Conservation (phyloP, 192 early-diverging fungal genomes). For the Coemansia sp. region DNA sequence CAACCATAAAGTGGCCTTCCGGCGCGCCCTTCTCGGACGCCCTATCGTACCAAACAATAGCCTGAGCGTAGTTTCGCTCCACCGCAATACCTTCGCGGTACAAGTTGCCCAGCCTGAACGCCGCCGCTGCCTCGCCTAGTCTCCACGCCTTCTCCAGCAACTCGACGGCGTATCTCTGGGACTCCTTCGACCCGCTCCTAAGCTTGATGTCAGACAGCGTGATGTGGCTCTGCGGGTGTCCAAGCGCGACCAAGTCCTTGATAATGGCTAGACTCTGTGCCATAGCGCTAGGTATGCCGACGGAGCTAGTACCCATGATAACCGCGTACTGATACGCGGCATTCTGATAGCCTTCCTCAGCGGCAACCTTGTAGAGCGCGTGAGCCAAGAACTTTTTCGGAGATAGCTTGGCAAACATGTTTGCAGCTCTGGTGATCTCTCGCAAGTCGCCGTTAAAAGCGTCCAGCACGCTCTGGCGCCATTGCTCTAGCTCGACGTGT, state of each 20-base stretch:
- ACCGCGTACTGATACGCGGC: slow-evolving; percentile 29
- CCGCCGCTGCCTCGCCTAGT: slow-evolving; percentile 1
- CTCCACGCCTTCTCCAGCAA: slow-evolving; percentile 26
- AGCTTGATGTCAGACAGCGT: slow-evolving; percentile 20
- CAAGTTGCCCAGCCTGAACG: slow-evolving; percentile 24
- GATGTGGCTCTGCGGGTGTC: slow-evolving; percentile 20
- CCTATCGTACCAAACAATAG: slow-evolving; percentile 24
- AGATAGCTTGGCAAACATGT: slow-evolving; percentile 14
- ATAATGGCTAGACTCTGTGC: slow-evolving; percentile 10
- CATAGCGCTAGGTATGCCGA: not conserved
- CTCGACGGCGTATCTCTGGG: slow-evolving; percentile 3
- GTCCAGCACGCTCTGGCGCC: slow-evolving; percentile 24
- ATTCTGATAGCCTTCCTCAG: slow-evolving; percentile 36
- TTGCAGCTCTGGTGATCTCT: slow-evolving; percentile 22
- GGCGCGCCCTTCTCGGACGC: slow-evolving; percentile 11
- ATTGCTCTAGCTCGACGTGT: slow-evolving; percentile 18
- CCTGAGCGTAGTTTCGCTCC: slow-evolving; percentile 4
- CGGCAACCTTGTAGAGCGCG: slow-evolving; percentile 45
- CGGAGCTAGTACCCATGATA: slow-evolving; percentile 15
- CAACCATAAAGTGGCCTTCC: slow-evolving; percentile 31
- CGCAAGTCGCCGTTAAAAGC: slow-evolving; percentile 12
- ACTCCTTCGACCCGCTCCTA: not conserved
- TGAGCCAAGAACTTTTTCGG: slow-evolving; percentile 23
- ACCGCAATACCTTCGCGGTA: slow-evolving; percentile 13
- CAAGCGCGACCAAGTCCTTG: slow-evolving; percentile 12